Evolutionary conservation across 2,329 filamentous ascomycete genomes (phyloP).

Genomic region (Endoconidiophora polonica): DNA sequence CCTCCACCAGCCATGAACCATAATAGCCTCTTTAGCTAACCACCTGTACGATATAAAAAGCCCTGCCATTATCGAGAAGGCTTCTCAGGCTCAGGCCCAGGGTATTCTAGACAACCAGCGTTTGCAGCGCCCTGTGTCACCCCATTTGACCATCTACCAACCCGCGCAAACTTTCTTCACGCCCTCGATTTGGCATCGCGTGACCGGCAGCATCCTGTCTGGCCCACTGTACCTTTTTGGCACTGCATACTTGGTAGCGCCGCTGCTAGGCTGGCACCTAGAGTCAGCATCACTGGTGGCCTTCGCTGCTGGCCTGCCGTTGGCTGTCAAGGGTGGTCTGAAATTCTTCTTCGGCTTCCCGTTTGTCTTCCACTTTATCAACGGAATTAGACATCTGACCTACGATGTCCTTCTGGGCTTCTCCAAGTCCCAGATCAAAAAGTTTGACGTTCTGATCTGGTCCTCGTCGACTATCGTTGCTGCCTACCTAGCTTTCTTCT

Average conservation of each 20-base stretch:
- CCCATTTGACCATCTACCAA: slow-evolving; percentile 75
- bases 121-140: slow-evolving; percentile 61
- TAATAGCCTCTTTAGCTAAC: slow-evolving; percentile 6
- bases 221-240: slow-evolving; percentile 67
- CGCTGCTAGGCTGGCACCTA: slow-evolving; percentile 49
- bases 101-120: slow-evolving; percentile 69
- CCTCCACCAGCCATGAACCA: neutral
- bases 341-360: slow-evolving; percentile 42
- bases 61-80: slow-evolving; percentile 37
- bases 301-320: slow-evolving; percentile 40
- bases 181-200: slow-evolving; percentile 57
- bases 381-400: slow-evolving; percentile 37
- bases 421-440: slow-evolving; percentile 28
- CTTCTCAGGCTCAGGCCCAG: slow-evolving; percentile 36
- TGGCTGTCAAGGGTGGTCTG: slow-evolving; percentile 38
- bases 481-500: slow-evolving; percentile 30
- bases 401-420: slow-evolving; percentile 38
- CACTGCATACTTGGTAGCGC: slow-evolving; percentile 63
- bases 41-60: slow-evolving; percentile 22
- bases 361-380: slow-evolving; percentile 40
- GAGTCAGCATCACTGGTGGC: slow-evolving; percentile 44
- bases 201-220: slow-evolving; percentile 61
- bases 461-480: slow-evolving; percentile 26
- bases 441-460: slow-evolving; percentile 33
- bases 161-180: slow-evolving; percentile 73